Percentiles rank a stretch among this genome's conserved stretches.
Evolutionary conservation across 1,139 yeast species (phyloP).

Genomic region (Komagataea norvegica): DNA sequence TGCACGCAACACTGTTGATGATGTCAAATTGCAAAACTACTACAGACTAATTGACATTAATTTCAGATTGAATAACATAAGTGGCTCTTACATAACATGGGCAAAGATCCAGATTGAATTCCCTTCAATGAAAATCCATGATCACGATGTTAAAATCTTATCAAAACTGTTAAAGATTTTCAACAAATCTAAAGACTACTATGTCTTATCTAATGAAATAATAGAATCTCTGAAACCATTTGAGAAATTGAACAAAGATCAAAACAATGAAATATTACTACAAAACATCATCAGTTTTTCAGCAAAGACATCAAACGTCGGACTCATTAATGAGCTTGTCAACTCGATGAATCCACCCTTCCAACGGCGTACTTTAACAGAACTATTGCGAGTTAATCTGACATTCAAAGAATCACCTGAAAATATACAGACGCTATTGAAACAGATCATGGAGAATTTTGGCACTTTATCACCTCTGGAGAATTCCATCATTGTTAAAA

Average conservation of each 20-base stretch:
- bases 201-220: constrained; percentile 28
- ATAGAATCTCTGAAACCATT: constrained; percentile 31
- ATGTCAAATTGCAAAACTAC: constrained; percentile 16
- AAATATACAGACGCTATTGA: constrained; percentile 37
- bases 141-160: constrained; percentile 28
- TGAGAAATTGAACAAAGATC: constrained; percentile 23
- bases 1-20: background rate
- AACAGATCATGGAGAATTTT: constrained; percentile 26
- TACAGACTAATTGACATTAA: constrained; percentile 25
- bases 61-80: constrained; percentile 21
- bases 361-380: constrained; percentile 30
- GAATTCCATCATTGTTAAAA: constrained; percentile 10
- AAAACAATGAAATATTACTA: constrained; percentile 28
- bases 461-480: constrained; percentile 9
- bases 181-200: constrained; percentile 32
- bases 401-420: constrained; percentile 33
- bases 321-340: constrained; percentile 30
- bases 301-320: constrained; percentile 24
- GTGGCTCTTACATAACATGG: constrained; percentile 28
- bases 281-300: constrained; percentile 19
- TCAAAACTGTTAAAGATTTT: constrained; percentile 31
- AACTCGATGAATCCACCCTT: constrained; percentile 24
- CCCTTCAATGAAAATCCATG: constrained; percentile 10
- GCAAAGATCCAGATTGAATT: constrained; percentile 20
- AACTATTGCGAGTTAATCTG: constrained; percentile 37